phyloP scores from a whole-genome alignment of 768 basidiomycete genomes.

The Exidia glandulosa region DNA sequence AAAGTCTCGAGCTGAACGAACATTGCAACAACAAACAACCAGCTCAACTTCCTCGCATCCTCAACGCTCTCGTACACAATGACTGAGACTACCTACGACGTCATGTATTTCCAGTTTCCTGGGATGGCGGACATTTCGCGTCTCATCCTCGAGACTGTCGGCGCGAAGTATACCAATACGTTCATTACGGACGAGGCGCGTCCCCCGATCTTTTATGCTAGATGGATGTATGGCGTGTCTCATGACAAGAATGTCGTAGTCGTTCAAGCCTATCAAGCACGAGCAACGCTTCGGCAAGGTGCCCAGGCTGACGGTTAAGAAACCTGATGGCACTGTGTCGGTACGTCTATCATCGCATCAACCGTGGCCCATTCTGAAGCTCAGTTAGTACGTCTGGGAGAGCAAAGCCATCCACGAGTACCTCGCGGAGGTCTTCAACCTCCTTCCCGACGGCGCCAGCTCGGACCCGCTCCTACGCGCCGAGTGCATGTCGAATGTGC shows the following conservation, averaged over 20 bases:
- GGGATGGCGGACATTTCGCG: not conserved
- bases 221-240: not conserved
- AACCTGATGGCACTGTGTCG: not conserved
- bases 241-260: not conserved
- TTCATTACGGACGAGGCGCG: not conserved
- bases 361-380: not conserved
- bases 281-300: not conserved
- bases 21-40: too few relatives aligned
- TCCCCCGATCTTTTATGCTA: not conserved
- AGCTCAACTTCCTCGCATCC: too few relatives aligned
- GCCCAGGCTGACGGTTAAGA: not conserved
- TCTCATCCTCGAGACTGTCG: not conserved
- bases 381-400: not conserved
- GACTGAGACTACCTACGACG: not conserved
- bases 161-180: not conserved
- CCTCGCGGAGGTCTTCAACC: not conserved
- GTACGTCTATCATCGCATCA: not conserved
- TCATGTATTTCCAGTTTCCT: not conserved
- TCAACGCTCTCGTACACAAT: not conserved
- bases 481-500: not conserved
- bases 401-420: not conserved
- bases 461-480: not conserved
- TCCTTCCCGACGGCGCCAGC: not conserved
- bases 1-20: too few relatives aligned
- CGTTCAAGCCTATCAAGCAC: not conserved